Evolutionary conservation across 495 filamentous ascomycete species (phyloP), one percentile per base, ranked within the genome.

Genomic region (Parathielavia appendiculata): DNA sequence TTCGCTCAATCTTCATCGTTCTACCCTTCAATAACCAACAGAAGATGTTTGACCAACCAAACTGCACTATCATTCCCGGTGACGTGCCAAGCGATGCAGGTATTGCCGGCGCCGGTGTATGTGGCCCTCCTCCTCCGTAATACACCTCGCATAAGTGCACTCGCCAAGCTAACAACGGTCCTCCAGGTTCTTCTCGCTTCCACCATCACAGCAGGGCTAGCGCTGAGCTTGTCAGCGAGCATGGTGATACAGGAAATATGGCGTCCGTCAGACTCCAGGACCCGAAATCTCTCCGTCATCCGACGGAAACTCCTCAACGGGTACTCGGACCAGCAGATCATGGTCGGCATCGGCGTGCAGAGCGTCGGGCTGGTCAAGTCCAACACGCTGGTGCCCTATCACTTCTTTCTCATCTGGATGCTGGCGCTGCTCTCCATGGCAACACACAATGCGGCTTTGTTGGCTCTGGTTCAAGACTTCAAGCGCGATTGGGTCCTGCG

Each of bases 381-480:
- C 22, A 43, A 71, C 20, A 67, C 71, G n/a, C 73, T 85, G 60
- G 69, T 79, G 11, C 74, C 79, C 0, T 85, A 85, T 69, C 82
- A 85, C 66, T 83, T 83, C 70, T 83, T 85, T 69, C 71, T 83
- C 51, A 73, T 85, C 53, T 85, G 82, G 81, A 81, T 83, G 73
- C 72, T 85, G 4, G 78, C 78, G 0, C 59, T 82, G 22, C 70
- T 85, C 16, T 80, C 80, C 12, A 85, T 80, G 64, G 77, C 79
- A 16, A 80, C 81, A 12, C 80, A 83, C 66, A 77, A 81, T 50
- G 75, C 78, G 19, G 79, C 79, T 0, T 72, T 85, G 4, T 68
- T 85, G 9, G 77, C 79, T 1, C 72, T 85, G 39, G 78, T 82
- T 1, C 74, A 77, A 53, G 82, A 85, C 62, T 83, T 83, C 72